phyloP scores from a whole-genome alignment of 805 yeast species.

The Kodamaea hsintzibuensis region DNA sequence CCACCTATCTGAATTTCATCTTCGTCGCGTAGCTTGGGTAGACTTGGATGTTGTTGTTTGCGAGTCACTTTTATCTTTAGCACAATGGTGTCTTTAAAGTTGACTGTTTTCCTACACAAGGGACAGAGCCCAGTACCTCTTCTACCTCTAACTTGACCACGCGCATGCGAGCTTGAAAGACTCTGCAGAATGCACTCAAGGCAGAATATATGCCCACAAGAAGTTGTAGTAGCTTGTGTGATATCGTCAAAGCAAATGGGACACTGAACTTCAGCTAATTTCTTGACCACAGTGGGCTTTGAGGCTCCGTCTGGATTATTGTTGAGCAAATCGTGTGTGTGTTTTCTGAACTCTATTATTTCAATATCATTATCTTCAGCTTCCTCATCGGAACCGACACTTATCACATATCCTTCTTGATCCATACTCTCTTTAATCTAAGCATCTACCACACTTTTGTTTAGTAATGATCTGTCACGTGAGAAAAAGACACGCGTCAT shows the following conservation, averaged over 20 bases:
- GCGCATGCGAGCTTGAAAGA: conserved; percentile 39
- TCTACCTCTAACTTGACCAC: conserved; percentile 41
- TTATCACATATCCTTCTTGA: conserved; percentile 3
- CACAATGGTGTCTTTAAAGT: conserved; percentile 36
- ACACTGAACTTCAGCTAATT: conserved; percentile 38
- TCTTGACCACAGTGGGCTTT: conserved; percentile 26
- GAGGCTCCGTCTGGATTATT: conserved; percentile 24
- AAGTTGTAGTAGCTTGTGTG: conserved; percentile 39
- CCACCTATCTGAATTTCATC: not conserved
- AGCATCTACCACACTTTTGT: not conserved
- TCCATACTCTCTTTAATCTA: not conserved
- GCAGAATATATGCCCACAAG: conserved; percentile 47
- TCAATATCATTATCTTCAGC: conserved; percentile 36
- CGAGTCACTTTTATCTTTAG: conserved; percentile 18
- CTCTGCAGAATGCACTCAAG: conserved; percentile 44
- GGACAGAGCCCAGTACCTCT: conserved; percentile 46
- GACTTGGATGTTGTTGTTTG: conserved; percentile 1
- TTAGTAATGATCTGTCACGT: not conserved
- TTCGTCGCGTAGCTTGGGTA: not conserved
- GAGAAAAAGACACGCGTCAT: not conserved
- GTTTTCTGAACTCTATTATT: conserved; percentile 37
- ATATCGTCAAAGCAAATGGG: conserved; percentile 47
- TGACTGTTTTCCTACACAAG: conserved; percentile 39
- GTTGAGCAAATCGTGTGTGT: conserved; percentile 35
- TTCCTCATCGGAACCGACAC: conserved; percentile 19